Evolutionary conservation across 495 filamentous ascomycete species (phyloP), one percentile per base, ranked within the genome.

Genomic region (Lentithecium fluviatile): DNA sequence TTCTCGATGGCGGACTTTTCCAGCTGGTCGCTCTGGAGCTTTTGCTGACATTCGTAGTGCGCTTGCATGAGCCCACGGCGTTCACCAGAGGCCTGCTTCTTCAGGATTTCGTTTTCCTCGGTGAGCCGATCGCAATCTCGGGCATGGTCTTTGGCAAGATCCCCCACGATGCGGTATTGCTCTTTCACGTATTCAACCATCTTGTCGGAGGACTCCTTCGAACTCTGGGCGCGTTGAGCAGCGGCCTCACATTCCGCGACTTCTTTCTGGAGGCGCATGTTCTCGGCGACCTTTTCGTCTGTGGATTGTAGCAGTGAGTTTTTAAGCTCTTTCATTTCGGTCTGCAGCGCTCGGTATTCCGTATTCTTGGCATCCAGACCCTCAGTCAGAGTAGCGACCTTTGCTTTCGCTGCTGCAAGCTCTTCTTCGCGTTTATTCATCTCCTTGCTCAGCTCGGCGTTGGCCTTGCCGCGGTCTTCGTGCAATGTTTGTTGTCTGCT

Each of bases 211-310:
- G n/a, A 15, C 40, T 48, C 10, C 25, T 43, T 7, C 29, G 29
- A 46, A 37, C 26, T 56, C 61, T 20, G 20, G 10, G 53, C 58
- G n/a, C 43, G 47, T 24, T 48, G 38, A 15, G 42, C 29, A 15
- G 46, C 54, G 6, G 6, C 51, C 20, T 60, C 48, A 4, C 32
- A 13, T 21, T 60, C 45, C 10, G n/a, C 25, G 5, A 65, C 21
- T 13, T 52, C 48, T n/a, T 52, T 50, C 2, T 26, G 25, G 0
- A 66, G 45, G 3, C 29, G 19, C 13, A 38, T 17, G 21, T 56
- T 48, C 17, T 58, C 52, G 11, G 54, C 49, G 1, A 60, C 13
- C 17, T 63, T 63, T 1, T 42, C 26, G 47, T 67, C 59, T 8
- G 26, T 15, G 17, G 64, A 67, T 1, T 52, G 10, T 17, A 60